Conservation (phyloP, 495 filamentous ascomycete species). For the Hypoxylon crocopeplum region DNA sequence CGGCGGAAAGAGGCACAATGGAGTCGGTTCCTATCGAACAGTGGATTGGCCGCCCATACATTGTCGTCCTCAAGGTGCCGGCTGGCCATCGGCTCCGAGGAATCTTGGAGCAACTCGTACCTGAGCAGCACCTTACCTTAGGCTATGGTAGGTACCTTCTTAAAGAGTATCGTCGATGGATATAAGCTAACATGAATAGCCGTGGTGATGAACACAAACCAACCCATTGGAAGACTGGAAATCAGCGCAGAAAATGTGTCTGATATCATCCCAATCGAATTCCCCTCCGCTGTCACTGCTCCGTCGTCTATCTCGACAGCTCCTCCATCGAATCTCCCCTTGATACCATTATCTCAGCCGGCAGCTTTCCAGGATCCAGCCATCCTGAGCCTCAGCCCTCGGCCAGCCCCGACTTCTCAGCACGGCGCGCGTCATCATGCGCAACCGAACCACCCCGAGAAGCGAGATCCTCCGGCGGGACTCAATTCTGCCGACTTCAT, state of each 20-base stretch:
- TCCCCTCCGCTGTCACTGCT: conserved; percentile 41
- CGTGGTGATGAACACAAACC: conserved; percentile 30
- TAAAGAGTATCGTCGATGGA: neutral
- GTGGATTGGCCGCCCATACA: conserved; percentile 36
- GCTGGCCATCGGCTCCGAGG: conserved; percentile 72
- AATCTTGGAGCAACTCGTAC: conserved; percentile 71
- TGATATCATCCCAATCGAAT: conserved; percentile 49
- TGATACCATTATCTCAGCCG: conserved; percentile 4
- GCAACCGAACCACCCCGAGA: conserved; percentile 47
- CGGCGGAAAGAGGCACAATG: neutral
- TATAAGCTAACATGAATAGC: conserved; percentile 17
- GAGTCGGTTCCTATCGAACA: conserved; percentile 18
- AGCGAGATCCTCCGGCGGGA: conserved; percentile 39
- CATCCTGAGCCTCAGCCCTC: conserved; percentile 56
- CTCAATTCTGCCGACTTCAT: conserved; percentile 31
- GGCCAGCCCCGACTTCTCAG: conserved; percentile 13
- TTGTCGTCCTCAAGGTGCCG: conserved; percentile 54
- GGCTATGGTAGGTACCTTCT: conserved; percentile 68
- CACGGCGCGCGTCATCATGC: conserved; percentile 27
- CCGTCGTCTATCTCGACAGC: neutral
- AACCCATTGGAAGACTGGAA: conserved; percentile 13
- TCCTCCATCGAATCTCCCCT: neutral
- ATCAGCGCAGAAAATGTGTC: conserved; percentile 42
- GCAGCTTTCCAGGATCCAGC: conserved; percentile 60
- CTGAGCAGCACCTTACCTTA: conserved; percentile 76